These are phyloP conservation scores for Phycomyces blakesleeanus DNA, from an alignment of 192 early-diverging fungal genomes.

Conservation along the genomic window DNA sequence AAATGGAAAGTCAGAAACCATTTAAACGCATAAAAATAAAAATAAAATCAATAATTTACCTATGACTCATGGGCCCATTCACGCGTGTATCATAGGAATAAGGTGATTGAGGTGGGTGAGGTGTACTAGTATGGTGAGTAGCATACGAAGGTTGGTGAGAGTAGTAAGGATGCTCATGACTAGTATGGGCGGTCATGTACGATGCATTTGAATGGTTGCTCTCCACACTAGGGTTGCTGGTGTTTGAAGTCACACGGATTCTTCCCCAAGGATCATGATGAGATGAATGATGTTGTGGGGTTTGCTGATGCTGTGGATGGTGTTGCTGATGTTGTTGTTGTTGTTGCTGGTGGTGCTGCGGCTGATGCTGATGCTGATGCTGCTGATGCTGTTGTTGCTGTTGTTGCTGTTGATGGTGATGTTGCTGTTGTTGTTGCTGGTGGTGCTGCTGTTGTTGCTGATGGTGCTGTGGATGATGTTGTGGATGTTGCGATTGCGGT, in stretches of 20 bases:
- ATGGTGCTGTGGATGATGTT: background rate
- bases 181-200: background rate
- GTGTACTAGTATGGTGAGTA: background rate
- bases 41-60: too few species aligned
- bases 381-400: background rate
- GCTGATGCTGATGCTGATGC: background rate
- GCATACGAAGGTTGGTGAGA: slow-evolving; percentile 2
- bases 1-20: too few species aligned
- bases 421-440: background rate
- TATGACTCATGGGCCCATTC: background rate
- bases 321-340: background rate
- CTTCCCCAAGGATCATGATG: slow-evolving; percentile 4
- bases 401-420: background rate
- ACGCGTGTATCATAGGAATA: slow-evolving; percentile 4
- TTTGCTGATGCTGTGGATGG: background rate
- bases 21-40: too few species aligned
- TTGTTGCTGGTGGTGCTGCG: slow-evolving; percentile 4
- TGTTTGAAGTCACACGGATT: slow-evolving; percentile 7
- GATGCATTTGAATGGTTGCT: slow-evolving; percentile 6
- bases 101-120: slow-evolving; percentile 3
- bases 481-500: background rate
- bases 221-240: background rate
- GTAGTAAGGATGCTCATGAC: background rate
- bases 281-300: background rate
- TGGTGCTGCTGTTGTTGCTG: background rate